These are phyloP conservation scores for Meyerozyma guilliermondii DNA, from an alignment of 1,139 yeast species.

Conservation along the genomic window DNA sequence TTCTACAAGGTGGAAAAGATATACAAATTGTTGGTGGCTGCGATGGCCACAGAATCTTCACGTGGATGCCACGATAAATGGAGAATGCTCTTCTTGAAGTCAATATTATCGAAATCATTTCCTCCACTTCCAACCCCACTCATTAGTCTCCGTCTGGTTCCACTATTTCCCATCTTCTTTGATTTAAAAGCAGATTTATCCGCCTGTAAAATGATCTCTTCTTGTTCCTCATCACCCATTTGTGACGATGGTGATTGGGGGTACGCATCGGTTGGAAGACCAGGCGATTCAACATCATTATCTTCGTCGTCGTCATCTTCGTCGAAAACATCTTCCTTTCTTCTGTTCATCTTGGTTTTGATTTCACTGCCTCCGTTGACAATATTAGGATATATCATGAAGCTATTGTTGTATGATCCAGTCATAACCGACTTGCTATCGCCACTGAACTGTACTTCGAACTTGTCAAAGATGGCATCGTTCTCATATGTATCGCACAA, in stretches of 20 bases:
- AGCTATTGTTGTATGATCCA: conserved; percentile 94
- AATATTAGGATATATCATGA: conserved; percentile 91
- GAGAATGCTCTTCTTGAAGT: conserved; percentile 89
- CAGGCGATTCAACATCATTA: conserved; percentile 13
- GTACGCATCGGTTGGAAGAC: conserved; percentile 17
- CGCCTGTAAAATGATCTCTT: conserved; percentile 85
- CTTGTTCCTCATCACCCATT: conserved; percentile 54
- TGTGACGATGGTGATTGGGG: conserved; percentile 34
- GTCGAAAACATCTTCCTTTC: conserved; percentile 5
- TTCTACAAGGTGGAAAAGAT: conserved; percentile 62
- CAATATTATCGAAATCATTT: conserved; percentile 75
- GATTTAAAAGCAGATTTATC: conserved; percentile 94
- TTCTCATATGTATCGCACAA: conserved; percentile 97
- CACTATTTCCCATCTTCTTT: conserved; percentile 45
- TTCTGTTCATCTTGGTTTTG: conserved; percentile 15
- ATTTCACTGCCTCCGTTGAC: conserved; percentile 25
- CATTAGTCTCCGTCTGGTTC: conserved; percentile 42
- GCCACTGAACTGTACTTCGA: conserved; percentile 93
- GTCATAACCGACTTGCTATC: conserved; percentile 93
- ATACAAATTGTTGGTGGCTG: conserved; percentile 93
- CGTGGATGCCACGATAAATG: conserved; percentile 98
- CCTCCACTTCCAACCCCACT: conserved; percentile 35
- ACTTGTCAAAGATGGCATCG: conserved; percentile 97
- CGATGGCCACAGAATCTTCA: conserved; percentile 95
- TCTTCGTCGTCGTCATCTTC: conserved; percentile 5